Evolutionary conservation across 2,329 filamentous ascomycete species (phyloP).

Genomic region (Ophiosphaerella narmari): DNA sequence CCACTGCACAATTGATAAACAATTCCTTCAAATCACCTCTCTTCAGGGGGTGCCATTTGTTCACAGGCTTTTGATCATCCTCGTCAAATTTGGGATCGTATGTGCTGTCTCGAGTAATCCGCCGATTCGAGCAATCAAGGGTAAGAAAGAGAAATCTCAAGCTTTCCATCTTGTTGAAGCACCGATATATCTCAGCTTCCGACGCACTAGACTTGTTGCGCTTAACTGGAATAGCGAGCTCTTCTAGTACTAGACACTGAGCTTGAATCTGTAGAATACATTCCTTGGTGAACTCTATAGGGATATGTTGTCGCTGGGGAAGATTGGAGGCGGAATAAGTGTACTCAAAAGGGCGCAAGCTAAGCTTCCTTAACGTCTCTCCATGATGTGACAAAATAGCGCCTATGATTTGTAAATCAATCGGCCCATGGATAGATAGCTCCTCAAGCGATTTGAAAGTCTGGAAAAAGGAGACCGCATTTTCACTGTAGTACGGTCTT

Average conservation of each 20-base stretch:
- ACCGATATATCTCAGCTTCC: slow-evolving; percentile 20
- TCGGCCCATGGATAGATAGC: slow-evolving; percentile 14
- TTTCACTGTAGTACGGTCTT: slow-evolving; percentile 20
- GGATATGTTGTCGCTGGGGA: slow-evolving; percentile 13
- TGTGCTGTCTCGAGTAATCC: slow-evolving; percentile 9
- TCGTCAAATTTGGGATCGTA: slow-evolving; percentile 14
- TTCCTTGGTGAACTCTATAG: slow-evolving; percentile 20
- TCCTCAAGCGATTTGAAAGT: slow-evolving; percentile 17
- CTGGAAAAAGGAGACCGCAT: slow-evolving; percentile 22
- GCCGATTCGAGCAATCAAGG: slow-evolving; percentile 22
- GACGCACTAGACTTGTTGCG: slow-evolving; percentile 20
- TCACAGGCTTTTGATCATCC: slow-evolving; percentile 11
- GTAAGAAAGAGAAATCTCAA: slow-evolving; percentile 19
- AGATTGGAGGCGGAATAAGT: not conserved
- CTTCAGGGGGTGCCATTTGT: not conserved
- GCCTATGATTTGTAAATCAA: slow-evolving; percentile 16
- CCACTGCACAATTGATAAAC: slow-evolving; percentile 25
- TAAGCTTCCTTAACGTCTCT: slow-evolving; percentile 15
- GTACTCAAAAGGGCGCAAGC: slow-evolving; percentile 9
- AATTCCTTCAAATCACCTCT: slow-evolving; percentile 12
- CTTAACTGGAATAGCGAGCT: slow-evolving; percentile 22
- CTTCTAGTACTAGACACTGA: slow-evolving; percentile 15
- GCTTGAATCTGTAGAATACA: slow-evolving; percentile 15
- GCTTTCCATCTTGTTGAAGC: slow-evolving; percentile 16
- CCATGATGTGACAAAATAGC: slow-evolving; percentile 20